Evolutionary conservation across 228 moss, liverwort and hornwort genomes (phyloP), one percentile per base, ranked within the genome.

Genomic region (Sphagnum fallax): DNA sequence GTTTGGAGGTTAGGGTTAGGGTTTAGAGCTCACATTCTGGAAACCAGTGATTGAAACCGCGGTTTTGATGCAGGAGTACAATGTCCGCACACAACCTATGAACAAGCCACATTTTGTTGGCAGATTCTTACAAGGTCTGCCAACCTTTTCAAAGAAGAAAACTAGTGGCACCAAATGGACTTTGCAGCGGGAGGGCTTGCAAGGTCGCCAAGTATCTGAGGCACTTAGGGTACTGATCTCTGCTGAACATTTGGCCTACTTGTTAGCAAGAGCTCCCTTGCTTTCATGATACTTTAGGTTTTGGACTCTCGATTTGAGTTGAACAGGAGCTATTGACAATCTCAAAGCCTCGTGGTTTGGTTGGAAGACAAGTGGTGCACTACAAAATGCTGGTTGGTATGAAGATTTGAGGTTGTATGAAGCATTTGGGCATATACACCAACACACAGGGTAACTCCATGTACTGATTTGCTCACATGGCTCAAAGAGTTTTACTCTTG

Each of bases 61-160:
- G 32, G 32, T 32, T 32, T 16, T 18, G 52, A 68, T 80, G 68
- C 93, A 98, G 98, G 98, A 94, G 76, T 93, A 82, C 71, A 91
- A 83, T 82, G 91, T 98, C 52, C 90, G 89, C 65, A 77, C 90
- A 48, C 91, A 90, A 65, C 74, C 80, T 12, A 79, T 79, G 64
- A 90, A 80, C 81, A 94, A 94, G 81, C 92, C 90, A 75, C 89
- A 82, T 72, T 91, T 98, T 53, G 92, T 94, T 48, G 98, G 98
- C 7, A 87, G 98, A 68, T 98, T 98, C 75, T 84, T 94, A 77
- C 98, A 98, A 78, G 98, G 98, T 61, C 69, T 92, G 66, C 98
- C 98, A 5, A 65, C 75, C 49, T 98, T 94, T 67, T 81, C 88
- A 6, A 93, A 92, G 86, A 92, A 84, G 68, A 94, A 90, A 72